Evolutionary conservation across 106 monocot species (phyloP), one percentile per base, ranked within the genome.

Genomic region (Dioscorea zingiberensis): DNA sequence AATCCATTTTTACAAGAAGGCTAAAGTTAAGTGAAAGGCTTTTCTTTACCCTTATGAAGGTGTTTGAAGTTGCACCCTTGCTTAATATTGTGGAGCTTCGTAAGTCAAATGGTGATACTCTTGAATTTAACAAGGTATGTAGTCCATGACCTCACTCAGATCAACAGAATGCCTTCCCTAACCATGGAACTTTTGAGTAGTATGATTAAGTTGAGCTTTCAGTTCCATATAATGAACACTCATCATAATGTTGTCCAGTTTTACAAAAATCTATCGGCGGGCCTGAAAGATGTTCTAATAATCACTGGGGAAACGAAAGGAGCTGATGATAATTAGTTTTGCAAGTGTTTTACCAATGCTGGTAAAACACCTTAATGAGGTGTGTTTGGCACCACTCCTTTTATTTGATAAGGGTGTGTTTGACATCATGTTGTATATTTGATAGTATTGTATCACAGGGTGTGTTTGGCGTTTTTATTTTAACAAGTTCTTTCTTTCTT

Each of bases 31-130:
- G n/a, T n/a, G n/a, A n/a, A n/a, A n/a, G n/a, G n/a, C n/a, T 44
- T 55, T 10, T 19, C 8, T 16, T 44, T 29, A 2, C 58, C 17
- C 59, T 62, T 44, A 1, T 30, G 48, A 76, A 88, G 88, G 84
- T 88, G 57, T 89, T 89, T 54, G 79, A 89, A 78, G 85, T 89
- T 51, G 82, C 79, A 29, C 89, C 89, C 47, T 85, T 81, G 0
- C 57, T 89, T n/a, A 76, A 60, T 70, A 85, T 89, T 76, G 89
- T 89, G 14, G 89, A 89, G 73, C 78, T 89, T 44, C 89, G 88
- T 14, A 88, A 88, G 61, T 72, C 80, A 18, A 81, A 71, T 21
- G 88, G 88, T 1, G 88, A 88, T 54, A 89, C 89, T 0, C 68
- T 89, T 14, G 89, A 89, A 62, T 89, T 81, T 58, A 60, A 89